Conservation (phyloP, 2,329 filamentous ascomycete species). For the Penicillium sumatraense region DNA sequence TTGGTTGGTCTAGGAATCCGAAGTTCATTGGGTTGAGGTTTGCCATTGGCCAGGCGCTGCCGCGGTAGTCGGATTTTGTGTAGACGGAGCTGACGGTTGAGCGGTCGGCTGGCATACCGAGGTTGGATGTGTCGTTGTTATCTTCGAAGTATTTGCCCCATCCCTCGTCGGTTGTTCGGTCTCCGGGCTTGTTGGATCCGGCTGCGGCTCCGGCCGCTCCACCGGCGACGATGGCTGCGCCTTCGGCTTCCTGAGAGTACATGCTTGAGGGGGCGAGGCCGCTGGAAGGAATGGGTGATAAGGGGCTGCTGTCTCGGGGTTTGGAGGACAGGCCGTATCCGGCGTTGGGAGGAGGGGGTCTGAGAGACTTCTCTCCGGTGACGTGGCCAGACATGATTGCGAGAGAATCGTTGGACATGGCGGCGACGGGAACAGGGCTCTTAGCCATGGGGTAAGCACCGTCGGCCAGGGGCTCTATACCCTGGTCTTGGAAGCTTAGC, state of each 20-base stretch:
- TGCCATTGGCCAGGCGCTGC: conserved; percentile 47
- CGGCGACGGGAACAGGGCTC: conserved; percentile 41
- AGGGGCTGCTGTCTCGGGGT: conserved; percentile 29
- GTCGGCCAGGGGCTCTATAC: conserved; percentile 48
- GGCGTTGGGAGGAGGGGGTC: conserved; percentile 23
- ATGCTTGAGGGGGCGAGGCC: conserved; percentile 26
- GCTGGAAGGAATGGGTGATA: conserved; percentile 37
- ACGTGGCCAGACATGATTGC: conserved; percentile 46
- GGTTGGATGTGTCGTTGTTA: conserved; percentile 35
- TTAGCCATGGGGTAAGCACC: conserved; percentile 51
- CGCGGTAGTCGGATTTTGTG: conserved; percentile 42
- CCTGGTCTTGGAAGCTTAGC: conserved; percentile 50
- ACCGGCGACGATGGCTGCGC: conserved; percentile 19
- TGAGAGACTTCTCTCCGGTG: conserved; percentile 38
- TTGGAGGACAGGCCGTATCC: conserved; percentile 25
- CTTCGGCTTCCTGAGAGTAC: conserved; percentile 26
- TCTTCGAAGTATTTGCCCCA: conserved; percentile 56
- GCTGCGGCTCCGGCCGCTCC: background rate
- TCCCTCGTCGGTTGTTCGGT: conserved; percentile 52
- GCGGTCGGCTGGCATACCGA: conserved; percentile 32
- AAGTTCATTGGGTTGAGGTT: conserved; percentile 41
- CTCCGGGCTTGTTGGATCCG: conserved; percentile 29
- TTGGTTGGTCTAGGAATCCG: conserved; percentile 42
- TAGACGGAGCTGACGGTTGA: conserved; percentile 30
- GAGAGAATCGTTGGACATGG: conserved; percentile 43